Conservation (phyloP, 2,329 filamentous ascomycete genomes). For the Fusarium chaquense region DNA sequence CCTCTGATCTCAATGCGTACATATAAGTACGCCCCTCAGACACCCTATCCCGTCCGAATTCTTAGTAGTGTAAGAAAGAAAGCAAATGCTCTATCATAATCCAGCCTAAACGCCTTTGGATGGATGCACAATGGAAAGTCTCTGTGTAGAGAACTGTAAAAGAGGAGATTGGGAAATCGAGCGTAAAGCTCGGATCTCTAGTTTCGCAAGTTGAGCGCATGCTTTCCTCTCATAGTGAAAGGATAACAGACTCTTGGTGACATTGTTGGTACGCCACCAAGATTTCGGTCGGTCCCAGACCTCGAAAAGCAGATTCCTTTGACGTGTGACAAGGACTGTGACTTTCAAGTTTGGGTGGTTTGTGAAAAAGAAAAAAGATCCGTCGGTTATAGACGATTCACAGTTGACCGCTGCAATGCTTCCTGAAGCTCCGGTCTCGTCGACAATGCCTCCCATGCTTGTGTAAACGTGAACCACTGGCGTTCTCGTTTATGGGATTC, state of each 20-base stretch:
- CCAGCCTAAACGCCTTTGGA: slow-evolving; percentile 51
- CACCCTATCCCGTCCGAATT: slow-evolving; percentile 40
- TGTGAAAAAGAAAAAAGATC: background rate
- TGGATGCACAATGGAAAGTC: slow-evolving; percentile 43
- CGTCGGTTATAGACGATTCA: slow-evolving; percentile 59
- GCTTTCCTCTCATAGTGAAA: slow-evolving; percentile 31
- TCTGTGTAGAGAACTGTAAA: slow-evolving; percentile 37
- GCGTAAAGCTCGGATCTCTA: slow-evolving; percentile 2
- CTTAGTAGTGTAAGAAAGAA: slow-evolving; percentile 39
- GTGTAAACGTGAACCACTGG: slow-evolving; percentile 87
- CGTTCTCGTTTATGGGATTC: slow-evolving; percentile 92
- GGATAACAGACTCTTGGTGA: slow-evolving; percentile 1
- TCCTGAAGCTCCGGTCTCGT: slow-evolving; percentile 88
- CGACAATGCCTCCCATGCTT: slow-evolving; percentile 82
- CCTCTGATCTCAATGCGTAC: slow-evolving; percentile 37
- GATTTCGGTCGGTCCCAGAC: background rate
- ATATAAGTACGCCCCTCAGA: slow-evolving; percentile 41
- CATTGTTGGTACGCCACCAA: background rate
- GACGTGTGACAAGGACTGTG: background rate
- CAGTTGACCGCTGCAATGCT: slow-evolving; percentile 83
- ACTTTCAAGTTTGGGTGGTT: background rate
- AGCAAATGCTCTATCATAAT: slow-evolving; percentile 49
- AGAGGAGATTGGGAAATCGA: slow-evolving; percentile 21
- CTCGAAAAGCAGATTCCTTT: background rate
- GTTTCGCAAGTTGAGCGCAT: slow-evolving; percentile 11